phyloP scores from a whole-genome alignment of 78 protist genomes.

The Chrysochromulina tobinii region DNA sequence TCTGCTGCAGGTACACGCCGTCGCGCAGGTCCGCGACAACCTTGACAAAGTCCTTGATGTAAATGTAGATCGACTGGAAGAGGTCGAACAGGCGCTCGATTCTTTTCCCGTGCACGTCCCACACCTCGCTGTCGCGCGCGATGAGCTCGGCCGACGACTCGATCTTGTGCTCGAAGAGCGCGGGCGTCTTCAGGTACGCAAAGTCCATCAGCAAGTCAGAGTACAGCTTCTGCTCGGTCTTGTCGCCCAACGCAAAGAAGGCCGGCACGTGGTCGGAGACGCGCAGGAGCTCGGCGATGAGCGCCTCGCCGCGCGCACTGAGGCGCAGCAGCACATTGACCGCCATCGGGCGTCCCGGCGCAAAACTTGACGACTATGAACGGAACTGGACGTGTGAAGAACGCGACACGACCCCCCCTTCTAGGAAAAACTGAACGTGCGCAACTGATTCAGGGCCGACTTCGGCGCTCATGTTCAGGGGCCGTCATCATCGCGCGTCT shows the following conservation, averaged over 20 bases:
- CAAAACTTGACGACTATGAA: no score
- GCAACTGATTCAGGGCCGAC: no score
- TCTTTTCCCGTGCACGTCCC: conserved; percentile 81
- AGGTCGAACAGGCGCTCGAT: conserved; percentile 85
- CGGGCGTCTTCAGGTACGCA: conserved; percentile 71
- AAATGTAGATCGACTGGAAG: conserved; percentile 88
- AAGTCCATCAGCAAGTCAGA: conserved; percentile 66
- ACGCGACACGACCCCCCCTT: no score
- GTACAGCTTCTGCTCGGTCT: neutral
- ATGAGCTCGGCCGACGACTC: conserved; percentile 65
- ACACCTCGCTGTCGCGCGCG: conserved; percentile 84
- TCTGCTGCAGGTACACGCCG: conserved; percentile 83
- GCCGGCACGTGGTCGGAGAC: conserved; percentile 70
- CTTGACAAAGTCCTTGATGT: conserved; percentile 65
- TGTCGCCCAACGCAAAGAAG: conserved; percentile 42
- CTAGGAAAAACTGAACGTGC: no score
- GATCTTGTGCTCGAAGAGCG: conserved; percentile 73
- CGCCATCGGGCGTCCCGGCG: no score
- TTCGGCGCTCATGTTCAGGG: no score
- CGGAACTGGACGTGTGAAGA: no score
- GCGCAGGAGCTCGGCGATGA: conserved; percentile 70
- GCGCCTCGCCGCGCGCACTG: conserved; percentile 46
- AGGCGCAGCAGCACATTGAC: neutral
- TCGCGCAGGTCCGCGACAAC: conserved; percentile 77
- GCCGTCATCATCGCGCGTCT: no score